Conservation (phyloP, 192 early-diverging fungal species). For the Umbelopsis isabellina region DNA sequence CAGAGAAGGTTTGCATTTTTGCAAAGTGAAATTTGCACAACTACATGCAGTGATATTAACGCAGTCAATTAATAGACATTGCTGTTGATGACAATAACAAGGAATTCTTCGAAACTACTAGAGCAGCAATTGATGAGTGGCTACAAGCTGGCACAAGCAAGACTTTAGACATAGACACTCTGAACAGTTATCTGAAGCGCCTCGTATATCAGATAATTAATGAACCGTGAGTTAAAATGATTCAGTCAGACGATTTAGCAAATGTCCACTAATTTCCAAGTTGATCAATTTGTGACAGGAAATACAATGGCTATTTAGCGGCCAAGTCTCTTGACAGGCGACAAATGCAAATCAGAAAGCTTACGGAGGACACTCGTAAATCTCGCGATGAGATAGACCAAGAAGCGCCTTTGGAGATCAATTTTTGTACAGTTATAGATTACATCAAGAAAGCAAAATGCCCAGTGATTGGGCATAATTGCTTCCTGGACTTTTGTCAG, state of each 20-base stretch:
- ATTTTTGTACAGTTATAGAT: conserved; percentile 84
- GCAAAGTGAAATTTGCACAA: background rate
- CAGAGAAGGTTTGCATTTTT: background rate
- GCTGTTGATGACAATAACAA: conserved; percentile 55
- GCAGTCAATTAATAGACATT: conserved; percentile 33
- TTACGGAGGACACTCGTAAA: conserved; percentile 53
- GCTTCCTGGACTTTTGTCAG: conserved; percentile 86
- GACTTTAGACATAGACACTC: conserved; percentile 44
- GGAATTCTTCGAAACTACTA: conserved; percentile 49
- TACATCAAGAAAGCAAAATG: conserved; percentile 66
- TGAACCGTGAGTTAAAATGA: conserved; percentile 25
- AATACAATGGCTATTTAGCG: conserved; percentile 52
- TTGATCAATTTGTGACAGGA: conserved; percentile 4
- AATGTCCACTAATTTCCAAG: background rate
- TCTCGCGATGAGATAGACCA: conserved; percentile 13
- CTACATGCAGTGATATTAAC: background rate
- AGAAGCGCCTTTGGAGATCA: conserved; percentile 33
- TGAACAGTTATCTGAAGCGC: conserved; percentile 68
- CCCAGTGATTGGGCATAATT: conserved; percentile 90
- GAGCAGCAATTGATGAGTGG: conserved; percentile 46
- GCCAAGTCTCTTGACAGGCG: conserved; percentile 42
- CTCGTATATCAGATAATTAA: conserved; percentile 79
- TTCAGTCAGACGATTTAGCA: background rate
- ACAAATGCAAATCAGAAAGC: conserved; percentile 48
- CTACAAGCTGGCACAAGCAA: conserved; percentile 33